phyloP scores from a whole-genome alignment of 305 asterid genomes.

The Striga hermonthica region DNA sequence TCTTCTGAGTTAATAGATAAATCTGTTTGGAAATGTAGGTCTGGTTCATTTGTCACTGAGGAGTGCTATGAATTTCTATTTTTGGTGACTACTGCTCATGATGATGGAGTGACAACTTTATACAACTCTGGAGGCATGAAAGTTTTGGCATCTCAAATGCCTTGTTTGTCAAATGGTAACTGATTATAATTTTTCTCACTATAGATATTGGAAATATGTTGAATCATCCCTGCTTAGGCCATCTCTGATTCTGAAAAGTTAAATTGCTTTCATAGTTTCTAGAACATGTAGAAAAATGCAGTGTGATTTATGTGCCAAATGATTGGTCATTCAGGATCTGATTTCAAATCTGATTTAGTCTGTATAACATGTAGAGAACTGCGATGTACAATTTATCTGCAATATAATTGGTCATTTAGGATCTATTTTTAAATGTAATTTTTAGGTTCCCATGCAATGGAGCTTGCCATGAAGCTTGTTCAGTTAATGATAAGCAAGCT shows the following conservation, averaged over 20 bases:
- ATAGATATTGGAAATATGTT: too few species aligned
- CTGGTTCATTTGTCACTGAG: slow-evolving; percentile 47
- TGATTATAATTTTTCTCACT: slow-evolving; percentile 9
- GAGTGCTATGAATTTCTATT: slow-evolving; percentile 74
- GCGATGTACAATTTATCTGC: slow-evolving; percentile 8
- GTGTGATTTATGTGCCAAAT: too few species aligned
- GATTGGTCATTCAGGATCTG: too few species aligned
- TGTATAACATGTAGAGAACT: too few species aligned
- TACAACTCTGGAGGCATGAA: slow-evolving; percentile 62
- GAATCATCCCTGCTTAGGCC: too few species aligned
- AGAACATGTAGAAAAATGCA: background rate
- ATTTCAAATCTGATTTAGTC: too few species aligned
- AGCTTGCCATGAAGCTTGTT: slow-evolving; percentile 65
- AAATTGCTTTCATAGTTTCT: too few species aligned
- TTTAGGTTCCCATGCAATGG: slow-evolving; percentile 62
- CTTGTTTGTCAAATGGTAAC: slow-evolving; percentile 63
- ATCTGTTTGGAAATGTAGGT: slow-evolving; percentile 44
- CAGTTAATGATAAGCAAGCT: slow-evolving; percentile 64
- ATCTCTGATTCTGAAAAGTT: too few species aligned
- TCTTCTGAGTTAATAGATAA: slow-evolving; percentile 13
- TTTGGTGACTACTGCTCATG: slow-evolving; percentile 60
- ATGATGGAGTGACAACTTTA: slow-evolving; percentile 48
- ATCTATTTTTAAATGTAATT: slow-evolving; percentile 30
- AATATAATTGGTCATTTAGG: slow-evolving; percentile 10
- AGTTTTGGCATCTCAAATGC: slow-evolving; percentile 61